Evolutionary conservation across 345 rosid genomes (phyloP).

Genomic region (Lumnitzera racemosa): DNA sequence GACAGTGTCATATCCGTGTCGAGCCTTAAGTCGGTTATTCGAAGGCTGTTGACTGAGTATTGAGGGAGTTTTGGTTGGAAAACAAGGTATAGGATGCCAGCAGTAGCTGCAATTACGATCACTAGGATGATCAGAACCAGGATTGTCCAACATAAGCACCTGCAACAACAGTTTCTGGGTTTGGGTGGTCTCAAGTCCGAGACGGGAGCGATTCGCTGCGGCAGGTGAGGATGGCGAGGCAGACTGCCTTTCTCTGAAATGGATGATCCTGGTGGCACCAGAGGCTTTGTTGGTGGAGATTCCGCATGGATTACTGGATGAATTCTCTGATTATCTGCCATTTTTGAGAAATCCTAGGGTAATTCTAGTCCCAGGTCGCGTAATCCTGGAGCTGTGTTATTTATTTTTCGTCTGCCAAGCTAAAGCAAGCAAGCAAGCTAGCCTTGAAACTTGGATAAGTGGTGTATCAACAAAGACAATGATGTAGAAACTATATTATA

Average conservation of each 20-base stretch:
- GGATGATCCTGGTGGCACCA: slow-evolving; percentile 20
- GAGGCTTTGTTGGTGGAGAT: slow-evolving; percentile 20
- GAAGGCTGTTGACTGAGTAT: slow-evolving; percentile 51
- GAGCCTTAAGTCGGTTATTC: slow-evolving; percentile 53
- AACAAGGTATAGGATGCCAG: slow-evolving; percentile 43
- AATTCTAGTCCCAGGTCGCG: background rate
- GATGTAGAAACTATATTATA: too few relatives aligned
- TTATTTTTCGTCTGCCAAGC: too few relatives aligned
- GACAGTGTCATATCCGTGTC: slow-evolving; percentile 46
- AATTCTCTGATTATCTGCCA: slow-evolving; percentile 38
- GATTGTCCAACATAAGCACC: slow-evolving; percentile 54
- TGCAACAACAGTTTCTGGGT: slow-evolving; percentile 40
- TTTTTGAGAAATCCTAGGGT: background rate
- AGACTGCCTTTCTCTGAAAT: slow-evolving; percentile 22
- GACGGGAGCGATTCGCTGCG: slow-evolving; percentile 9
- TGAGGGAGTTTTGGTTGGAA: slow-evolving; percentile 64
- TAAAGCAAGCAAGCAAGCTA: too few relatives aligned
- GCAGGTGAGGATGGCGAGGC: slow-evolving; percentile 7
- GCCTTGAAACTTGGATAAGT: too few relatives aligned
- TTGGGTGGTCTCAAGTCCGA: slow-evolving; percentile 8
- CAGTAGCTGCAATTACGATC: slow-evolving; percentile 26
- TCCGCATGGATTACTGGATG: slow-evolving; percentile 34
- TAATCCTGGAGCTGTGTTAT: too few relatives aligned
- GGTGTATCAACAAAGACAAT: too few relatives aligned
- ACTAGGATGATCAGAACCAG: slow-evolving; percentile 29